Conservation (phyloP, 129 eudicot genomes). For the Artemisia argyi region DNA sequence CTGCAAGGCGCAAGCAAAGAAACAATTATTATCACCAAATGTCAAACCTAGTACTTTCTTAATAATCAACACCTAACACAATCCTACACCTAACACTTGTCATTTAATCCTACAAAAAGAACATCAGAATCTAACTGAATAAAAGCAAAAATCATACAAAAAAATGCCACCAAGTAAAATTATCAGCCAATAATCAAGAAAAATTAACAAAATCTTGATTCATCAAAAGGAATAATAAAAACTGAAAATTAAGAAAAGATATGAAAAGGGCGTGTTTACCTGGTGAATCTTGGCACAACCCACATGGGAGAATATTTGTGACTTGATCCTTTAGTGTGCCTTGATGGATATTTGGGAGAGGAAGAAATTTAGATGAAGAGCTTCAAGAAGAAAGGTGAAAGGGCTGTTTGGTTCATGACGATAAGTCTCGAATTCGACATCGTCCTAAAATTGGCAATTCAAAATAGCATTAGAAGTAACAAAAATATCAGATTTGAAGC, state of each 20-base stretch:
- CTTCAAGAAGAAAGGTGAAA: too few relatives aligned
- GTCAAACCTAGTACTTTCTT: conserved; percentile 8
- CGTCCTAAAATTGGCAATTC: too few relatives aligned
- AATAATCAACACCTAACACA: conserved; percentile 20
- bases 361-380: too few relatives aligned
- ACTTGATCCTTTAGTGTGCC: too few relatives aligned
- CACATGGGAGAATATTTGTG: conserved; percentile 18
- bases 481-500: too few relatives aligned
- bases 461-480: too few relatives aligned
- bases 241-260: conserved; percentile 8
- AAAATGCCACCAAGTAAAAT: conserved; percentile 23
- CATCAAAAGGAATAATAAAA: not conserved
- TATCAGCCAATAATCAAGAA: conserved; percentile 8
- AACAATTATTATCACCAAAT: not conserved
- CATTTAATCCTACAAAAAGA: conserved; percentile 5
- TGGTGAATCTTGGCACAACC: conserved; percentile 15
- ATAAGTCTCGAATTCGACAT: too few relatives aligned
- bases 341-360: too few relatives aligned
- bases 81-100: conserved; percentile 12
- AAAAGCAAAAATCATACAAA: conserved; percentile 14
- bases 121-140: not conserved
- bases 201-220: not conserved
- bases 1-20: too few relatives aligned
- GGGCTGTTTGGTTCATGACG: too few relatives aligned
- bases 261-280: conserved; percentile 21